phyloP scores from a whole-genome alignment of 129 eudicot genomes.

The Glebionis coronaria region DNA sequence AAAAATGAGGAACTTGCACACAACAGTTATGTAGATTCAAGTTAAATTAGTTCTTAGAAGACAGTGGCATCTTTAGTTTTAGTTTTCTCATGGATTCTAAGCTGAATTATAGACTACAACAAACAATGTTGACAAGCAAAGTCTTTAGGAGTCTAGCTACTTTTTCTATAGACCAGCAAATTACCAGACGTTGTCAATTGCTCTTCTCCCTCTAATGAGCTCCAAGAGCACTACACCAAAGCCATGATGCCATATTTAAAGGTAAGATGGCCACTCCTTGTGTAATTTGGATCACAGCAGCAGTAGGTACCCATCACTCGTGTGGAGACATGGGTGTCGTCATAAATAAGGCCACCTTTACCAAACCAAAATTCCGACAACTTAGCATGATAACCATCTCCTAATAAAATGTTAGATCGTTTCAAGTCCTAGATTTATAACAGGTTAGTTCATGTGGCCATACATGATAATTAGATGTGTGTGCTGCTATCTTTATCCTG shows the following conservation, averaged over 20 bases:
- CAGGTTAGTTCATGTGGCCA: conserved; percentile 64
- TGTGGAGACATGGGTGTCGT: conserved; percentile 89
- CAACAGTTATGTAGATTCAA: no score
- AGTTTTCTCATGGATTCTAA: no score
- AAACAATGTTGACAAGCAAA: no score
- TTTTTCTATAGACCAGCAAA: no score
- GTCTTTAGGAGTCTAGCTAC: no score
- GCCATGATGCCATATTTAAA: conserved; percentile 81
- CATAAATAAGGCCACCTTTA: conserved; percentile 84
- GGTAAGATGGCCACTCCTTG: conserved; percentile 93
- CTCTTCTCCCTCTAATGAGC: conserved; percentile 73
- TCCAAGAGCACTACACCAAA: conserved; percentile 97
- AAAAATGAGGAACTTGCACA: conserved; percentile 2
- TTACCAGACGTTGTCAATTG: conserved; percentile 64
- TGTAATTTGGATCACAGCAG: conserved; percentile 93
- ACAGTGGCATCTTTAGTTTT: no score
- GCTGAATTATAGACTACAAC: no score
- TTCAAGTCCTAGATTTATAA: conserved; percentile 87
- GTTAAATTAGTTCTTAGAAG: no score
- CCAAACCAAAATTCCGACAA: conserved; percentile 92
- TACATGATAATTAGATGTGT: conserved; percentile 77
- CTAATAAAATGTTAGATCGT: conserved; percentile 78
- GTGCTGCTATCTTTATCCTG: conserved; percentile 87
- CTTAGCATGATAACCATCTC: conserved; percentile 71
- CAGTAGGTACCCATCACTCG: conserved; percentile 98